These are phyloP conservation scores for Durio zibethinus DNA, from an alignment of 345 rosid species.

Conservation along the genomic window DNA sequence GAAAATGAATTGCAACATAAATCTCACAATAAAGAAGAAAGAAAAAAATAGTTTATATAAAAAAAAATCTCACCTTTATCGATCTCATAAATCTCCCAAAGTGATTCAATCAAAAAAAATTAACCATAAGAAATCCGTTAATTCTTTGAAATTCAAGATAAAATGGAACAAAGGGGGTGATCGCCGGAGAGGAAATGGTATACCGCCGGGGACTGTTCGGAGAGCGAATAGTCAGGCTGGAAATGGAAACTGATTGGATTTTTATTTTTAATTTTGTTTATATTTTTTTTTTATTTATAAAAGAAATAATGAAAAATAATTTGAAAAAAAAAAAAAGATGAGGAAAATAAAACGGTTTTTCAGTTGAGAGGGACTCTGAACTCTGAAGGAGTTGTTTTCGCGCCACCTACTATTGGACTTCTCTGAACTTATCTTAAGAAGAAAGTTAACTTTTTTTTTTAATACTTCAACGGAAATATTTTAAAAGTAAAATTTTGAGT, in stretches of 20 bases:
- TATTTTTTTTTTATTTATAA: not conserved
- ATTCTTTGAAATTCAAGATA: not conserved
- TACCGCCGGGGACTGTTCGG: not conserved
- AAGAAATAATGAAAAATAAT: not conserved
- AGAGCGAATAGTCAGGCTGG: conserved; percentile 5
- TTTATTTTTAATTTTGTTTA: not conserved
- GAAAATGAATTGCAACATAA: not conserved
- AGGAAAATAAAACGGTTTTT: conserved; percentile 30
- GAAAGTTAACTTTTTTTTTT: not conserved
- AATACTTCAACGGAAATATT: too few species aligned
- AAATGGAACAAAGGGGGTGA: not conserved
- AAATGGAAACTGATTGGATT: not conserved
- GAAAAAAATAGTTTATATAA: not conserved
- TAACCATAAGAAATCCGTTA: not conserved
- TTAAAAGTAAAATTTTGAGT: too few species aligned
- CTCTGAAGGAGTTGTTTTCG: conserved; percentile 54
- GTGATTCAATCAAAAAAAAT: not conserved
- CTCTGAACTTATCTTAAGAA: not conserved
- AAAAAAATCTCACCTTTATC: conserved; percentile 12
- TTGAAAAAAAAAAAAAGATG: conserved; percentile 1
- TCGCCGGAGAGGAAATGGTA: not conserved
- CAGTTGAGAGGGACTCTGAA: conserved; percentile 24
- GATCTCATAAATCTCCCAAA: not conserved
- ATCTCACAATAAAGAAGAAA: not conserved
- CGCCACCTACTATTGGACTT: conserved; percentile 54